Percentiles rank a stretch among this genome's conserved stretches.
These are phyloP conservation scores for Arabidopsis thaliana DNA, from an alignment of 345 rosid species.

Conservation along the genomic window TAIR10.1 NC_003074.8:3736501-3737000, in stretches of 20 bases:
- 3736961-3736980: conserved; percentile 47
- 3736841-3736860: conserved; percentile 61
- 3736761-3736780: conserved; percentile 65
- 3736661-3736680: conserved; percentile 58
- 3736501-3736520: background rate
- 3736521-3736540: background rate
- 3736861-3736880: conserved; percentile 64
- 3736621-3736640: conserved; percentile 49
- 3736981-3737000: conserved; percentile 74
- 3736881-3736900: conserved; percentile 58
- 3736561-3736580: background rate
- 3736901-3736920: conserved; percentile 70
- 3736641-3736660: conserved; percentile 67
- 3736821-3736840: conserved; percentile 59
- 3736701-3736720: conserved; percentile 47
- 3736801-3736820: conserved; percentile 56
- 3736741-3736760: conserved; percentile 56
- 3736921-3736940: conserved; percentile 66
- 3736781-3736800: conserved; percentile 57
- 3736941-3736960: conserved; percentile 63
- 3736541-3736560: background rate
- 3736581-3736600: conserved; percentile 25
- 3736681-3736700: conserved; percentile 60
- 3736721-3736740: conserved; percentile 64
- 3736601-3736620: conserved; percentile 38